phyloP scores from a whole-genome alignment of 257 asterid species.

The Solanum ossicruentum region DNA sequence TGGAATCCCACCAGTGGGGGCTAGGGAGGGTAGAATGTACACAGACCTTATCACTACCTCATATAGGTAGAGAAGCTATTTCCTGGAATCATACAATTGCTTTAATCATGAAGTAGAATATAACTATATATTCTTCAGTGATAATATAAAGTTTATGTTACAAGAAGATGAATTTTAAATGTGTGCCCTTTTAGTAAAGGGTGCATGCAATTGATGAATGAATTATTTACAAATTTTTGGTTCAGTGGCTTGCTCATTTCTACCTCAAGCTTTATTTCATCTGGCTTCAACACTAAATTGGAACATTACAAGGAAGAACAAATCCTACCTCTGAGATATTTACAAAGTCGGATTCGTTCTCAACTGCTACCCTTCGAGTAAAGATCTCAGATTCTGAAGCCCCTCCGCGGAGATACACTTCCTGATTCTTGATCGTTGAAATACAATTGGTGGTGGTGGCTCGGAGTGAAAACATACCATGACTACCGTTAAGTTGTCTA shows the following conservation, averaged over 20 bases:
- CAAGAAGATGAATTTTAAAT: not conserved
- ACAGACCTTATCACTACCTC: too few species aligned
- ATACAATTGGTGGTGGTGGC: conserved; percentile 38
- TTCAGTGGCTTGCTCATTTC: not conserved
- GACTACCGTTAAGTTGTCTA: conserved; percentile 67
- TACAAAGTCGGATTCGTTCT: not conserved
- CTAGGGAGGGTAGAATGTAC: too few species aligned
- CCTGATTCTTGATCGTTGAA: conserved; percentile 44
- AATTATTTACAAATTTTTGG: not conserved
- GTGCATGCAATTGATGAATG: not conserved
- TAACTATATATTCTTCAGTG: not conserved
- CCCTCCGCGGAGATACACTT: conserved; percentile 80
- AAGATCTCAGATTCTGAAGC: conserved; percentile 53
- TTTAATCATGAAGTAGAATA: not conserved
- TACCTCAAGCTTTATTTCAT: not conserved
- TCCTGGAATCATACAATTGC: not conserved
- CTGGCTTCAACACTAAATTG: not conserved
- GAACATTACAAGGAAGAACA: not conserved
- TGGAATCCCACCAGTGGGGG: too few species aligned
- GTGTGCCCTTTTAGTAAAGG: not conserved
- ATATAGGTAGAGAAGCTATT: too few species aligned
- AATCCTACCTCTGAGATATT: not conserved
- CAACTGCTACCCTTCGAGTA: conserved; percentile 40
- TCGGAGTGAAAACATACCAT: conserved; percentile 68
- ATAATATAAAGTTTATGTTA: not conserved